phyloP scores from a whole-genome alignment of 331 rosid genomes.

The Pyrus hybrid region DNA sequence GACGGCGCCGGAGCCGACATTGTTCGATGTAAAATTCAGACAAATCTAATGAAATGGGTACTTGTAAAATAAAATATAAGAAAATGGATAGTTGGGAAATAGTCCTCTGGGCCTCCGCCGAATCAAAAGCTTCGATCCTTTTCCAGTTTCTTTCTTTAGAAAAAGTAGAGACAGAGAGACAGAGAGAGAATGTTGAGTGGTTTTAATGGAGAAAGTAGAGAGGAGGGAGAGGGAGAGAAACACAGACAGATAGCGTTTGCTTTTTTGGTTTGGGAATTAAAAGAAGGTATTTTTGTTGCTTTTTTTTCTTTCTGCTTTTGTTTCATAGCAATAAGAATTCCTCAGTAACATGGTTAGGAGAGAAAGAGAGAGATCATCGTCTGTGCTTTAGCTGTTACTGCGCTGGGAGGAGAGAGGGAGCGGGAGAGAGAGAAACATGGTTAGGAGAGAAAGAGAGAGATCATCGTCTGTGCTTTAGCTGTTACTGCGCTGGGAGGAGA shows the following conservation, averaged over 20 bases:
- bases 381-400: not conserved
- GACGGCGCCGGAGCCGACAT: conserved; percentile 37
- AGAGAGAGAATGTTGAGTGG: conserved; percentile 11
- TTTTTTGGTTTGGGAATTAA: not conserved
- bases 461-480: not conserved
- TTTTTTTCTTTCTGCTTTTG: not conserved
- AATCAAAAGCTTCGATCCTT: not conserved
- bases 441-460: not conserved
- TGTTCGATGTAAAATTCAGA: not conserved
- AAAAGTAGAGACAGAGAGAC: not conserved
- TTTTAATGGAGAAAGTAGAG: not conserved
- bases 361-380: not conserved
- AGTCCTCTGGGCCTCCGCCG: not conserved
- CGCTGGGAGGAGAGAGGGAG: not conserved
- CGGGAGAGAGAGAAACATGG: not conserved
- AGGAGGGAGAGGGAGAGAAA: not conserved
- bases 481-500: not conserved
- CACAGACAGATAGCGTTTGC: not conserved
- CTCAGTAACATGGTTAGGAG: not conserved
- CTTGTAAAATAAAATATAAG: no score
- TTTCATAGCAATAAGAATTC: not conserved
- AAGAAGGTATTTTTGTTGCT: not conserved
- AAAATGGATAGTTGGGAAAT: not conserved
- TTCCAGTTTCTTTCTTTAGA: conserved; percentile 4
- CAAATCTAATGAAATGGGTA: not conserved